A percentile compares a stretch with the other conserved stretches of the same genome.
Conservation (phyloP, 2,329 filamentous ascomycete genomes). For the Ceratocystis destructans region DNA sequence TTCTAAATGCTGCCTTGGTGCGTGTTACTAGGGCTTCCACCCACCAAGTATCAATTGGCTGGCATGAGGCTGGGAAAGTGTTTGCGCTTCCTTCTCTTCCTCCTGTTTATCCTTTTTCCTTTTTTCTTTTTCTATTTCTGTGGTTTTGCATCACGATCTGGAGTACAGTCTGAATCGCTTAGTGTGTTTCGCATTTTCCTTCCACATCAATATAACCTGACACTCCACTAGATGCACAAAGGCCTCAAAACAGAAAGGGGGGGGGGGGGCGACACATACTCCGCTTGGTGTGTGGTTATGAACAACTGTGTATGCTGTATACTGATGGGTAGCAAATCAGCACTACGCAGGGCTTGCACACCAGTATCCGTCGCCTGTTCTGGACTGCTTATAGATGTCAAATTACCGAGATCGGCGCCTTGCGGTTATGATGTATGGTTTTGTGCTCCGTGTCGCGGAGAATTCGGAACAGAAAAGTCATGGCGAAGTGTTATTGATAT, state of each 20-base stretch:
- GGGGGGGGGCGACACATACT: not conserved
- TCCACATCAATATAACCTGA: not conserved
- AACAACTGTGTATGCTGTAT: not conserved
- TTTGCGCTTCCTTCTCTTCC: not conserved
- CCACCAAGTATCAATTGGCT: not conserved
- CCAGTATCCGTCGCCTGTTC: not conserved
- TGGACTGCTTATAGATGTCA: not conserved
- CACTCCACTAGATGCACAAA: not conserved
- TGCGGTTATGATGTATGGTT: not conserved
- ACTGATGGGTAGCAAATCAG: not conserved
- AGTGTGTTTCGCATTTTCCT: not conserved
- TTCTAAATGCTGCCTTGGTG: not conserved
- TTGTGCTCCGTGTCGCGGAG: not conserved
- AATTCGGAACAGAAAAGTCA: not conserved
- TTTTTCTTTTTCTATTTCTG: not conserved
- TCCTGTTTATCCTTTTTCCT: conserved; percentile 1
- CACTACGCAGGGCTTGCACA: not conserved
- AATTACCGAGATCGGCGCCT: not conserved
- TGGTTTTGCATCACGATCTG: not conserved
- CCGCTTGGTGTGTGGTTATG: not conserved
- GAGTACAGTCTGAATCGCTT: conserved; percentile 1
- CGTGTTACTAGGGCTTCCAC: not conserved
- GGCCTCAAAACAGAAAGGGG: not conserved
- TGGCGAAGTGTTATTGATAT: not conserved
- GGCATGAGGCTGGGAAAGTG: not conserved